phyloP scores from a whole-genome alignment of 2,329 filamentous ascomycete species.

The Talaromyces pinophilus region DNA sequence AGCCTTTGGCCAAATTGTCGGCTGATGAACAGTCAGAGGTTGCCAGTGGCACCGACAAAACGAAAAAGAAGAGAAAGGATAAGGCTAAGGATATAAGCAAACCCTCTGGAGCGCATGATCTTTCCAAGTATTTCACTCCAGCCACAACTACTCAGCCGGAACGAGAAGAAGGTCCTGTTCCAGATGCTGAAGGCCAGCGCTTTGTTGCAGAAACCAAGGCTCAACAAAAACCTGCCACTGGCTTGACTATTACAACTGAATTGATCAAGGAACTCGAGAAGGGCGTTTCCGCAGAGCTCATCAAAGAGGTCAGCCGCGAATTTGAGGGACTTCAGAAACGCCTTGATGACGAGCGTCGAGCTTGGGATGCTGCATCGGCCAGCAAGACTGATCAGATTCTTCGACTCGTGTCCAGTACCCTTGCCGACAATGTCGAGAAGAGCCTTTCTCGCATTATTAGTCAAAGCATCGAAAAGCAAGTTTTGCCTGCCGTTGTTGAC shows the following conservation, averaged over 20 bases:
- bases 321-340: constrained; percentile 60
- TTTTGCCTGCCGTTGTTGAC: constrained; percentile 73
- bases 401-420: constrained; percentile 66
- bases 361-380: constrained; percentile 62
- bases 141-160: constrained; percentile 18
- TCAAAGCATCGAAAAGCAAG: constrained; percentile 70
- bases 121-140: constrained; percentile 22
- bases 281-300: constrained; percentile 52
- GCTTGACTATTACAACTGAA: constrained; percentile 53
- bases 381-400: constrained; percentile 71
- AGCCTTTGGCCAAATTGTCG: constrained; percentile 43
- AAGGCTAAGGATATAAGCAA: constrained; percentile 39
- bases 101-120: constrained; percentile 23
- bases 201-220: constrained; percentile 16
- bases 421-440: constrained; percentile 72
- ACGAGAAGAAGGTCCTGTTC: constrained; percentile 14
- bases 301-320: constrained; percentile 51
- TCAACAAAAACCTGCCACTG: constrained; percentile 9
- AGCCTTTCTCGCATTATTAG: constrained; percentile 76
- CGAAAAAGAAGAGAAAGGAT: constrained; percentile 72
- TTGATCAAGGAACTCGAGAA: constrained; percentile 58
- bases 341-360: constrained; percentile 69
- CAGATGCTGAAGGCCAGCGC: not conserved
- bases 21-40: constrained; percentile 38
- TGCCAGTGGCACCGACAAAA: constrained; percentile 49